These are phyloP conservation scores for Ustilago cynodontis DNA, from an alignment of 1,284 basidiomycete species.

Conservation along the genomic window DNA sequence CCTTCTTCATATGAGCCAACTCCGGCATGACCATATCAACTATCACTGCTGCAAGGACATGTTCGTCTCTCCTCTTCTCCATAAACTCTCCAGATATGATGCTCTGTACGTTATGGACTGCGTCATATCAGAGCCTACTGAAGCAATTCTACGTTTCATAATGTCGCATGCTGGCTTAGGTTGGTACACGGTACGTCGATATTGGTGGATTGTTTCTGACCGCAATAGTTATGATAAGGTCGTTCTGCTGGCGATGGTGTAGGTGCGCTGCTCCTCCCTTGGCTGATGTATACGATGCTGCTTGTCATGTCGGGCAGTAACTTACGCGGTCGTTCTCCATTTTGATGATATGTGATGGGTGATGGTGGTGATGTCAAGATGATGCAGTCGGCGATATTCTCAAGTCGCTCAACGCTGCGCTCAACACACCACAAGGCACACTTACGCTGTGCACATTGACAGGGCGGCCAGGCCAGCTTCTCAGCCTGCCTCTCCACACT, in stretches of 20 bases:
- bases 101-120: too few species aligned
- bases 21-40: background rate
- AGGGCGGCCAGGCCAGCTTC: background rate
- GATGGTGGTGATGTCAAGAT: slow-evolving; percentile 39
- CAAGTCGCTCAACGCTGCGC: background rate
- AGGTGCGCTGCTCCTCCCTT: slow-evolving; percentile 25
- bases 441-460: background rate
- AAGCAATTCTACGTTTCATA: background rate
- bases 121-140: too few species aligned
- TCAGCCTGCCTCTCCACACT: too few species aligned
- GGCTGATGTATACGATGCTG: slow-evolving; percentile 32
- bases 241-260: background rate
- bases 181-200: background rate
- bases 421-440: too few species aligned
- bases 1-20: too few species aligned
- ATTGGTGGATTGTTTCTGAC: background rate
- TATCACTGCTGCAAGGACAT: background rate
- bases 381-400: slow-evolving; percentile 2
- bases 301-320: slow-evolving; percentile 32
- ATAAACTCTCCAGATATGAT: background rate
- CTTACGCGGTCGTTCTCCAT: slow-evolving; percentile 73
- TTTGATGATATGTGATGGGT: slow-evolving; percentile 60
- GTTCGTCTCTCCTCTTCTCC: background rate
- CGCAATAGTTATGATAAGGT: too few species aligned
- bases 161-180: too few species aligned